Evolutionary conservation across 2,329 filamentous ascomycete species (phyloP).

Genomic region (Hymenoscyphus fructigenus): DNA sequence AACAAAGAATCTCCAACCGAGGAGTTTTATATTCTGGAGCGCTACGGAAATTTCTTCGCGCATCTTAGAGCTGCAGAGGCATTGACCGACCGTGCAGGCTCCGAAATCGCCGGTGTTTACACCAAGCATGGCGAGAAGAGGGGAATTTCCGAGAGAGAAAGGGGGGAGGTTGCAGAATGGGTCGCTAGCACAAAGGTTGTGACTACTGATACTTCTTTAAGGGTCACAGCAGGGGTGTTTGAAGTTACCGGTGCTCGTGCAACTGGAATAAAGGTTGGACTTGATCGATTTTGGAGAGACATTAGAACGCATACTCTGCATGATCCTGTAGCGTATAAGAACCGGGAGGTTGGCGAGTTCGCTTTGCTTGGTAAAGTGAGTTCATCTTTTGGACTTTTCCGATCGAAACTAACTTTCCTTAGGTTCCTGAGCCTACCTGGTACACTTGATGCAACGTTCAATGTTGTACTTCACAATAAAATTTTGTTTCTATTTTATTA

Average conservation of each 20-base stretch:
- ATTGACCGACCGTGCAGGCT: constrained; percentile 55
- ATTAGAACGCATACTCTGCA: constrained; percentile 65
- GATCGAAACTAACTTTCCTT: not conserved
- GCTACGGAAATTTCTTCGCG: constrained; percentile 63
- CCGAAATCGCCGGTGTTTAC: constrained; percentile 49
- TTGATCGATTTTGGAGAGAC: constrained; percentile 67
- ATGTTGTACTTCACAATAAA: not conserved
- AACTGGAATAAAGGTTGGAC: constrained; percentile 55
- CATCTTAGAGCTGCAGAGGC: constrained; percentile 60
- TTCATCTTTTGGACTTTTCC: not conserved
- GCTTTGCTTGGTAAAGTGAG: constrained; percentile 50
- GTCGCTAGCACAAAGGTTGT: constrained; percentile 63
- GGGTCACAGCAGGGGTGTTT: constrained; percentile 61
- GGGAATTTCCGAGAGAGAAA: constrained; percentile 48
- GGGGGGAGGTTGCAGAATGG: constrained; percentile 62
- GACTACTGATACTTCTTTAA: constrained; percentile 57
- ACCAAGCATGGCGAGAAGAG: constrained; percentile 42
- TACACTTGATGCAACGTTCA: constrained; percentile 45
- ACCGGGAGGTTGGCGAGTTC: constrained; percentile 59
- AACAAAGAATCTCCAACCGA: constrained; percentile 57
- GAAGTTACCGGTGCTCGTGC: constrained; percentile 61
- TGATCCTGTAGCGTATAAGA: constrained; percentile 68
- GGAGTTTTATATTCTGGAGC: constrained; percentile 64
- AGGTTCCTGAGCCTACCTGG: constrained; percentile 57
- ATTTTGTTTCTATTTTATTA: not conserved